These are phyloP conservation scores for Neofusicoccum parvum DNA, from an alignment of 2,329 filamentous ascomycete species.

Conservation along the genomic window DNA sequence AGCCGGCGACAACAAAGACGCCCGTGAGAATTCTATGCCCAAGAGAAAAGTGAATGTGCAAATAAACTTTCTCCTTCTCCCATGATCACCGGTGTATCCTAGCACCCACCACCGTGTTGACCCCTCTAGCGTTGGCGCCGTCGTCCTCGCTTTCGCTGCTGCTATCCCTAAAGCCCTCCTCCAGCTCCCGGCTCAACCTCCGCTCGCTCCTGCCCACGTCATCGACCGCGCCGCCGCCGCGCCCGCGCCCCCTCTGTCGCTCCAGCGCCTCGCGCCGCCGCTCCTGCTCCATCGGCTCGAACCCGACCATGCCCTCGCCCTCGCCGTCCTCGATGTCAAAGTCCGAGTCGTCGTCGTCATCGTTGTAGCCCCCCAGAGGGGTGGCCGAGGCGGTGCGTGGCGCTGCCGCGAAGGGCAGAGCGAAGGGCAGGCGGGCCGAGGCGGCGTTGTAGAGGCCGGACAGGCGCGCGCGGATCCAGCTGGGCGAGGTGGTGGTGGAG, in stretches of 20 bases:
- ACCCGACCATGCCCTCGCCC: conserved; percentile 51
- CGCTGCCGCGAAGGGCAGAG: conserved; percentile 8
- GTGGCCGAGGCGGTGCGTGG: conserved; percentile 8
- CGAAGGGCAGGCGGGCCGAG: conserved; percentile 12
- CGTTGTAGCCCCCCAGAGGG: background rate
- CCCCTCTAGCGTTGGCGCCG: conserved; percentile 23
- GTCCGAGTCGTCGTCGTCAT: conserved; percentile 24
- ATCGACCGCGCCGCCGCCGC: conserved; percentile 27
- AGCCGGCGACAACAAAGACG: background rate
- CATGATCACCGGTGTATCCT: conserved; percentile 9
- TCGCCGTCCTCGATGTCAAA: conserved; percentile 46
- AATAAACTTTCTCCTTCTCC: background rate
- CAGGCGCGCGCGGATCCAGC: conserved; percentile 34
- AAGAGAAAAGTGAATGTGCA: background rate
- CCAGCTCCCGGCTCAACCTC: conserved; percentile 76
- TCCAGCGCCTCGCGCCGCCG: conserved; percentile 42
- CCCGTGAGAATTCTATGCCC: background rate
- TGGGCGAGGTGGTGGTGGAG: conserved; percentile 33
- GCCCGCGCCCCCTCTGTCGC: conserved; percentile 36
- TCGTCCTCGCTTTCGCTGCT: conserved; percentile 58
- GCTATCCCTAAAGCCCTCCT: conserved; percentile 74
- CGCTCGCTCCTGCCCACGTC: conserved; percentile 52
- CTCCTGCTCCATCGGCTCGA: conserved; percentile 39
- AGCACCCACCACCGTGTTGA: background rate
- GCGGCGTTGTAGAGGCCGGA: conserved; percentile 24